A percentile compares a stretch with the other conserved stretches of the same genome.
Evolutionary conservation across 805 yeast species (phyloP).

Genomic region (Schwanniomyces vanrijiae): DNA sequence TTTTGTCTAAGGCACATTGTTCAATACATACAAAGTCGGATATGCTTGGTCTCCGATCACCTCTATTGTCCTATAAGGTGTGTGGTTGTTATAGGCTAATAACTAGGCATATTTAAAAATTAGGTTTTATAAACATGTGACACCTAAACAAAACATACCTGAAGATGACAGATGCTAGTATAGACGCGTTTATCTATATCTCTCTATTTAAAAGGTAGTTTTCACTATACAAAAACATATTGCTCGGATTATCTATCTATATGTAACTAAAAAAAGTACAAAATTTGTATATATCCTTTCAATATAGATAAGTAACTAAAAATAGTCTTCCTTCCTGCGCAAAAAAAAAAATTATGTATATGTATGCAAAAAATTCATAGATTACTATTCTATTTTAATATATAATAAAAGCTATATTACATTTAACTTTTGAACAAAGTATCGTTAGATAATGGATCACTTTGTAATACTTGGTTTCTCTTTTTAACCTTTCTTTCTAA

Average conservation of each 20-base stretch:
- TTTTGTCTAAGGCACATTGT: neutral
- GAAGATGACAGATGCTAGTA: too few relatives aligned
- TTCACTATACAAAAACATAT: too few relatives aligned
- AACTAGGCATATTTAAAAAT: too few relatives aligned
- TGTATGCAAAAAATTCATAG: neutral
- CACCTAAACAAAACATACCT: too few relatives aligned
- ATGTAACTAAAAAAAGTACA: too few relatives aligned
- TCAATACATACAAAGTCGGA: neutral
- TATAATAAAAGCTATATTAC: neutral
- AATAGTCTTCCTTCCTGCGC: neutral
- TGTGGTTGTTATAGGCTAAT: neutral
- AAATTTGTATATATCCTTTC: too few relatives aligned
- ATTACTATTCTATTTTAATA: neutral
- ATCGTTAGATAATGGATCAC: constrained; percentile 82
- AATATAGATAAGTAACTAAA: too few relatives aligned
- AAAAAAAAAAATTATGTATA: too few relatives aligned
- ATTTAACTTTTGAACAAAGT: constrained; percentile 57
- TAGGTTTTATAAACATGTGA: too few relatives aligned
- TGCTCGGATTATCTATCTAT: too few relatives aligned
- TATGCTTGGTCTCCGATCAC: neutral
- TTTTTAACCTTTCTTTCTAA: constrained; percentile 69
- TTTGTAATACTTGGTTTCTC: constrained; percentile 71
- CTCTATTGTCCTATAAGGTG: neutral
- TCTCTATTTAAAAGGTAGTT: too few relatives aligned
- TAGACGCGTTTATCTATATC: too few relatives aligned